These are phyloP conservation scores for Salvia miltiorrhiza DNA, from an alignment of 257 asterid genomes.

Conservation along the genomic window DNA sequence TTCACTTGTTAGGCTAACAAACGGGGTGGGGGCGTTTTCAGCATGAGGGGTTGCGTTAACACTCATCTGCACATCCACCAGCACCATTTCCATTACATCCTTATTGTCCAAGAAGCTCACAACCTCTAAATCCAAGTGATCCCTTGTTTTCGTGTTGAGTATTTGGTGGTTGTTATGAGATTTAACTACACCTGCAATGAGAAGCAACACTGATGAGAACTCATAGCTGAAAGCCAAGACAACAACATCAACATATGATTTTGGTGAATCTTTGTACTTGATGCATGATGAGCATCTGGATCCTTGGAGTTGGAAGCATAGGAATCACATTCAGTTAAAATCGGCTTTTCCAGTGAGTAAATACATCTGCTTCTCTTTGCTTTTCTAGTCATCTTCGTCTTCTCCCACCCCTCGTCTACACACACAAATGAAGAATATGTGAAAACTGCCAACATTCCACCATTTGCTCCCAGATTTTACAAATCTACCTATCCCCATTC, in stretches of 20 bases:
- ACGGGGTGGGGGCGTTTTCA: constrained; percentile 54
- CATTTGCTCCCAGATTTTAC: neutral
- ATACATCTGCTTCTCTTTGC: constrained; percentile 31
- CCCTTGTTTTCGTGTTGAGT: constrained; percentile 7
- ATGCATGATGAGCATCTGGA: constrained; percentile 12
- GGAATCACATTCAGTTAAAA: constrained; percentile 23
- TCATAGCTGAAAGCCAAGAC: neutral
- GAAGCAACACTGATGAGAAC: neutral
- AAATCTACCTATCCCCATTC: neutral
- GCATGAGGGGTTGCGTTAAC: constrained; percentile 31
- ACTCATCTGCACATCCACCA: constrained; percentile 49
- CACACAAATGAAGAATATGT: neutral
- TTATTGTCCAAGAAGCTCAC: neutral
- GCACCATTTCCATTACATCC: constrained; percentile 10
- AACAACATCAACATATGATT: neutral
- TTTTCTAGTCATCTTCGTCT: constrained; percentile 13
- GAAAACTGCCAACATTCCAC: no score
- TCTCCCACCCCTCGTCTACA: constrained; percentile 22
- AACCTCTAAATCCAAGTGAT: constrained; percentile 16
- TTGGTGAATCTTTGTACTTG: constrained; percentile 23
- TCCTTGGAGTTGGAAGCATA: constrained; percentile 24
- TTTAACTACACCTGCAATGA: constrained; percentile 18
- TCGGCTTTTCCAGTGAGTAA: constrained; percentile 16
- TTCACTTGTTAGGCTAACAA: constrained; percentile 50
- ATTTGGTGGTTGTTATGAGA: constrained; percentile 2